Percentiles rank a stretch among this genome's conserved stretches.
These are phyloP conservation scores for Ustilago shanxiensis DNA, from an alignment of 1,284 basidiomycete species.

Conservation along the genomic window DNA sequence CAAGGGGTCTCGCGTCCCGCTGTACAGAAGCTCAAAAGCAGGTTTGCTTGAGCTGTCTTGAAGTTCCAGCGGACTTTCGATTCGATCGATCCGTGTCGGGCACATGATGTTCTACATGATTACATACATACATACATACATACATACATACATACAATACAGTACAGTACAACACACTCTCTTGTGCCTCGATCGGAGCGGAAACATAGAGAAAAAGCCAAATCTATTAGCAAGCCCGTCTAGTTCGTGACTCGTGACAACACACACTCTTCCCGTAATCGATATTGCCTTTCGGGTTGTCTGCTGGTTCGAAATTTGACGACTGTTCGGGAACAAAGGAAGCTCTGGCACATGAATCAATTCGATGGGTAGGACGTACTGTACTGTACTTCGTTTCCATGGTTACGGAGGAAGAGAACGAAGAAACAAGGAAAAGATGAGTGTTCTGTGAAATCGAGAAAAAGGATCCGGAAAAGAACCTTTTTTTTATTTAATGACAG, in stretches of 20 bases:
- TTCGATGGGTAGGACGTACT: no score
- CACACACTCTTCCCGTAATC: not conserved
- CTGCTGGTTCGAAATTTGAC: no score
- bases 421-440: no score
- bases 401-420: no score
- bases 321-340: not conserved
- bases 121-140: not conserved
- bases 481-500: no score
- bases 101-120: not conserved
- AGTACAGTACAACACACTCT: no score
- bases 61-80: not conserved
- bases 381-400: no score
- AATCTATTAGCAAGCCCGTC: no score
- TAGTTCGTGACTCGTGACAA: no score
- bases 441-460: not conserved
- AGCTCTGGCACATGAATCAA: not conserved
- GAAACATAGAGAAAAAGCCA: not conserved
- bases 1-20: not conserved
- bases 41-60: not conserved
- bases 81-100: not conserved
- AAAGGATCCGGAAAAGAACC: not conserved
- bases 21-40: not conserved
- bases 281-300: no score
- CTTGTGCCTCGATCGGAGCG: not conserved
- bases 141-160: no score